phyloP scores from a whole-genome alignment of 2,329 filamentous ascomycete genomes.

The Didymellaceae sp. region DNA sequence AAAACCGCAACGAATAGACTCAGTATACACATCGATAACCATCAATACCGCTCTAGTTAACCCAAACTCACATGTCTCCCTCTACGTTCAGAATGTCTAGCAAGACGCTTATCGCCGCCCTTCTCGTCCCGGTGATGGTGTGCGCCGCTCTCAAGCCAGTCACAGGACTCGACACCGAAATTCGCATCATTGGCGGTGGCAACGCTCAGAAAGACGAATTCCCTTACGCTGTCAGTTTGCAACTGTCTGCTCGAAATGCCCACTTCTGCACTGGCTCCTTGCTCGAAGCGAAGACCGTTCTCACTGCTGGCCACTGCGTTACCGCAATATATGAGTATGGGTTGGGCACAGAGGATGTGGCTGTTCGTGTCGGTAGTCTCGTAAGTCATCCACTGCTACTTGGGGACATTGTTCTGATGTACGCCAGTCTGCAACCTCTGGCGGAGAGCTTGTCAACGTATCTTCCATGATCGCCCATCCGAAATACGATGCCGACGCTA shows the following conservation, averaged over 20 bases:
- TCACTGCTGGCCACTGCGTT: slow-evolving; percentile 37
- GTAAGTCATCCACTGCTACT: slow-evolving; percentile 18
- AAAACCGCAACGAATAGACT: not conserved
- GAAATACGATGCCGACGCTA: slow-evolving; percentile 12
- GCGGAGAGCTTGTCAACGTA: slow-evolving; percentile 23
- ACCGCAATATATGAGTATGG: not conserved
- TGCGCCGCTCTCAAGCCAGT: not conserved
- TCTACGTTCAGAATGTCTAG: not conserved
- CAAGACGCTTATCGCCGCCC: not conserved
- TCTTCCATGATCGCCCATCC: slow-evolving; percentile 25
- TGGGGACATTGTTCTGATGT: not conserved
- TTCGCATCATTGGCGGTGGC: not conserved
- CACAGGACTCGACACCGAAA: not conserved
- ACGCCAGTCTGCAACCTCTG: slow-evolving; percentile 9
- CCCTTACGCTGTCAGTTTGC: not conserved
- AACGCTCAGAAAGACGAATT: not conserved
- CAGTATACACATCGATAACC: not conserved
- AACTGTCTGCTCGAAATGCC: not conserved
- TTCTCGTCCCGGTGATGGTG: not conserved
- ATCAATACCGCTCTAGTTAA: not conserved
- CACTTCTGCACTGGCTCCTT: slow-evolving; percentile 39
- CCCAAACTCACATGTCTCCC: too few relatives aligned
- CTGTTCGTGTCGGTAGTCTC: slow-evolving; percentile 27
- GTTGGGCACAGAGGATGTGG: slow-evolving; percentile 14
- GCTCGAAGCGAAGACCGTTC: slow-evolving; percentile 33